phyloP scores from a whole-genome alignment of 805 yeast species.

The Yueomyces sinensis region DNA sequence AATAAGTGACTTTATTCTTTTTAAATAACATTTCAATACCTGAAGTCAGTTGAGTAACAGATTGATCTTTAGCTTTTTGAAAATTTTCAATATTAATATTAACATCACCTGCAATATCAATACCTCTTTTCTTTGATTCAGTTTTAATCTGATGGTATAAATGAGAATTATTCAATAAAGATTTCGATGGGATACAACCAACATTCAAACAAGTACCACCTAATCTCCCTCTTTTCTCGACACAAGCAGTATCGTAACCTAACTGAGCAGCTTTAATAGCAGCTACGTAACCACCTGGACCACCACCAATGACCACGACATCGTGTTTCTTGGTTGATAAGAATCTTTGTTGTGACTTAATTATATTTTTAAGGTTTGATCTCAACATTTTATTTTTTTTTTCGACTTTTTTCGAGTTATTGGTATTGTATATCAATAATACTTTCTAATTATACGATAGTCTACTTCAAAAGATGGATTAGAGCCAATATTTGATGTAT shows the following conservation, averaged over 20 bases:
- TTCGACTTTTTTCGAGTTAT: too few species aligned
- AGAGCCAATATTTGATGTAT: too few species aligned
- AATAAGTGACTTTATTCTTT: constrained; percentile 88
- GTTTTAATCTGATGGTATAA: constrained; percentile 77
- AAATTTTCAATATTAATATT: constrained; percentile 61
- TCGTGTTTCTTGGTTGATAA: constrained; percentile 49
- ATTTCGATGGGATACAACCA: constrained; percentile 98
- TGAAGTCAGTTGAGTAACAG: constrained; percentile 79
- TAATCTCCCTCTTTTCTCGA: constrained; percentile 89
- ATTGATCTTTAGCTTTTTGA: constrained; percentile 84
- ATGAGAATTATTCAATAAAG: constrained; percentile 88
- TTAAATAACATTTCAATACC: constrained; percentile 93
- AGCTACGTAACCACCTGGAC: constrained; percentile 99
- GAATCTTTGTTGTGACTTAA: constrained; percentile 1
- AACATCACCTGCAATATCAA: constrained; percentile 62
- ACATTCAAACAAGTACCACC: constrained; percentile 99
- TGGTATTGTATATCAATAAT: too few species aligned
- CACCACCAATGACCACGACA: constrained; percentile 93
- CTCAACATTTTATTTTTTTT: too few species aligned
- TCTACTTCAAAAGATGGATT: too few species aligned
- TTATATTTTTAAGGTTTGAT: too few species aligned
- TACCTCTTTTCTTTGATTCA: constrained; percentile 82
- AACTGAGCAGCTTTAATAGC: constrained; percentile 98
- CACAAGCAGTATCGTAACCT: constrained; percentile 88
- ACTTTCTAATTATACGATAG: too few species aligned